Conservation (phyloP, 257 asterid genomes). For the Capsicum baccatum region DNA sequence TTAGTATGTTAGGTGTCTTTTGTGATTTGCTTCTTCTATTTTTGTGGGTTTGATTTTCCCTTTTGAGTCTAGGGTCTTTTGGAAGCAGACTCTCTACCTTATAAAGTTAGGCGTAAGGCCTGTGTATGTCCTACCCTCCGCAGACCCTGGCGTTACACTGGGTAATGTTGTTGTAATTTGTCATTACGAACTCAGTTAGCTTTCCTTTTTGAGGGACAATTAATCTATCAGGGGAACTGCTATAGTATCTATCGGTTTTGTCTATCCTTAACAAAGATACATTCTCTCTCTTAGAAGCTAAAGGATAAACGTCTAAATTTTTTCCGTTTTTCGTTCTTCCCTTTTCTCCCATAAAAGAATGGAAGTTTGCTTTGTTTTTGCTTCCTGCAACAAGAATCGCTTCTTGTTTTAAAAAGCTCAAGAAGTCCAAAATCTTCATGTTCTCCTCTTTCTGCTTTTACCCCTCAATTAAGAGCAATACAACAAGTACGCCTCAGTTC, state of each 20-base stretch:
- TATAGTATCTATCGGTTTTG: background rate
- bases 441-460: background rate
- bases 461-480: background rate
- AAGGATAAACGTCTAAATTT: background rate
- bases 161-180: background rate
- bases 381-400: background rate
- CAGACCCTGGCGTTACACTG: too few species aligned
- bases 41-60: background rate
- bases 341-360: background rate
- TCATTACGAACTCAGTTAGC: background rate
- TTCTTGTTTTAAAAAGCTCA: background rate
- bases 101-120: too few species aligned
- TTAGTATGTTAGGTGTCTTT: background rate
- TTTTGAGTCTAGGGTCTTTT: background rate
- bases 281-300: background rate
- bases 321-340: background rate
- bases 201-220: background rate
- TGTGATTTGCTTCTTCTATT: background rate
- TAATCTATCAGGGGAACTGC: background rate
- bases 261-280: background rate
- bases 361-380: constrained; percentile 22
- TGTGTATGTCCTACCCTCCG: too few species aligned
- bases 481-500: background rate
- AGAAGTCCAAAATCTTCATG: background rate
- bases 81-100: too few species aligned